These are phyloP conservation scores for Cyberlindnera americana DNA, from an alignment of 805 yeast species.

Conservation along the genomic window DNA sequence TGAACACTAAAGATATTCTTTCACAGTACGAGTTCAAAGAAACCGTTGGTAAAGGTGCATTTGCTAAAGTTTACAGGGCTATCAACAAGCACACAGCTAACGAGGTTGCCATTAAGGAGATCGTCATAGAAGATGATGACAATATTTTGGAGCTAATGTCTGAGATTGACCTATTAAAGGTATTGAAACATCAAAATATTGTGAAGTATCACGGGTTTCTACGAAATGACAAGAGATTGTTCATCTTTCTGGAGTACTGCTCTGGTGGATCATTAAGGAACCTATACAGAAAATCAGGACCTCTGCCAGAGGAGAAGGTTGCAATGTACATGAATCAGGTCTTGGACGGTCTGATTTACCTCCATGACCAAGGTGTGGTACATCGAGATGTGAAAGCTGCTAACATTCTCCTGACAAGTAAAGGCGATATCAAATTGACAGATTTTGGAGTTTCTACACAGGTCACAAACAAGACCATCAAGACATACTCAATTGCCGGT, in stretches of 20 bases:
- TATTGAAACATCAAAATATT: slow-evolving; percentile 80
- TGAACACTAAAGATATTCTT: slow-evolving; percentile 25
- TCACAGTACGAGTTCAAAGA: slow-evolving; percentile 50
- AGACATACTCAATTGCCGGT: slow-evolving; percentile 66
- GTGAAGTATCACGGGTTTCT: slow-evolving; percentile 91
- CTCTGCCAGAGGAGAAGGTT: slow-evolving; percentile 59
- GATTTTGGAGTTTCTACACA: slow-evolving; percentile 78
- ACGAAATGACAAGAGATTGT: slow-evolving; percentile 61
- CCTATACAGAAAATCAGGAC: slow-evolving; percentile 30
- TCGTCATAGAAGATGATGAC: slow-evolving; percentile 70
- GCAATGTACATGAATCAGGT: slow-evolving; percentile 66
- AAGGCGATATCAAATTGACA: slow-evolving; percentile 65
- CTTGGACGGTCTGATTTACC: slow-evolving; percentile 57
- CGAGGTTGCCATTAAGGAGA: slow-evolving; percentile 77
- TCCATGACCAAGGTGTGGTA: slow-evolving; percentile 64
- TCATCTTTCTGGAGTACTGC: slow-evolving; percentile 75
- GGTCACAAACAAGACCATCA: slow-evolving; percentile 45
- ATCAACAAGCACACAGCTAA: slow-evolving; percentile 61
- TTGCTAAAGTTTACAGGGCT: slow-evolving; percentile 81
- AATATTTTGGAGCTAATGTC: slow-evolving; percentile 48
- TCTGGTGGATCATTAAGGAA: slow-evolving; percentile 62
- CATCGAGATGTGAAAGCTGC: slow-evolving; percentile 80
- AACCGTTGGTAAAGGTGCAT: slow-evolving; percentile 86
- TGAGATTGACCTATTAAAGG: slow-evolving; percentile 74
- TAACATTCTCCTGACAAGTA: slow-evolving; percentile 63